phyloP scores from a whole-genome alignment of 202 grass and related monocot species.

The Digitaria exilis region DNA sequence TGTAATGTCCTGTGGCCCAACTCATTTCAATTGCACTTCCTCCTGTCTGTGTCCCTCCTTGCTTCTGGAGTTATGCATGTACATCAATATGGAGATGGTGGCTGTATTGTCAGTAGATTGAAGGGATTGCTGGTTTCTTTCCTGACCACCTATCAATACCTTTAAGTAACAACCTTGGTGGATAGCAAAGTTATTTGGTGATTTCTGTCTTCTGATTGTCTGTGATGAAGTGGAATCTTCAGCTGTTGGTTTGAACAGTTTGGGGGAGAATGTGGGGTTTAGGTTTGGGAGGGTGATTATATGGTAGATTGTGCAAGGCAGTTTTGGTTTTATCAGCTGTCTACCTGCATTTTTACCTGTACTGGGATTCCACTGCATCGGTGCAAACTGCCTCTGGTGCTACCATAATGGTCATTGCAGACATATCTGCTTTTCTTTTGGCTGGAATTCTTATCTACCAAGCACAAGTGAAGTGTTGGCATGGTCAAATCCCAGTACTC shows the following conservation, averaged over 20 bases:
- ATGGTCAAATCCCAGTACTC: slow-evolving; percentile 26
- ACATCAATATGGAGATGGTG: background rate
- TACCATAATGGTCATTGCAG: slow-evolving; percentile 14
- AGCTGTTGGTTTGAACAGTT: background rate
- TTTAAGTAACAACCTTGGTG: background rate
- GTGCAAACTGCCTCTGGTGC: slow-evolving; percentile 34
- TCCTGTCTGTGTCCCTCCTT: slow-evolving; percentile 1
- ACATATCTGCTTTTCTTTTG: slow-evolving; percentile 21
- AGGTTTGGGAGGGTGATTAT: slow-evolving; percentile 7
- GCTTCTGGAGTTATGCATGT: slow-evolving; percentile 5
- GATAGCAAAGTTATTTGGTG: background rate
- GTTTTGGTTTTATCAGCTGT: background rate
- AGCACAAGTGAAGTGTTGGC: slow-evolving; percentile 24
- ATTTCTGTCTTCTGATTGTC: background rate
- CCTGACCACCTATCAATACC: slow-evolving; percentile 7
- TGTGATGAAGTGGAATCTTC: background rate
- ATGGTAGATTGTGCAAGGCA: background rate
- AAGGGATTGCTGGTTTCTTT: slow-evolving; percentile 22
- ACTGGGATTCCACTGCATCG: slow-evolving; percentile 3
- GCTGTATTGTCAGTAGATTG: slow-evolving; percentile 17
- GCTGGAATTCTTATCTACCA: slow-evolving; percentile 42
- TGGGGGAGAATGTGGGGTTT: background rate
- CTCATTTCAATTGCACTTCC: slow-evolving; percentile 46
- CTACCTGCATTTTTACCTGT: background rate
- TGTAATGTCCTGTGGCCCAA: slow-evolving; percentile 71